Evolutionary conservation across 305 asterid species (phyloP).

Genomic region (Fraxinus sp.): DNA sequence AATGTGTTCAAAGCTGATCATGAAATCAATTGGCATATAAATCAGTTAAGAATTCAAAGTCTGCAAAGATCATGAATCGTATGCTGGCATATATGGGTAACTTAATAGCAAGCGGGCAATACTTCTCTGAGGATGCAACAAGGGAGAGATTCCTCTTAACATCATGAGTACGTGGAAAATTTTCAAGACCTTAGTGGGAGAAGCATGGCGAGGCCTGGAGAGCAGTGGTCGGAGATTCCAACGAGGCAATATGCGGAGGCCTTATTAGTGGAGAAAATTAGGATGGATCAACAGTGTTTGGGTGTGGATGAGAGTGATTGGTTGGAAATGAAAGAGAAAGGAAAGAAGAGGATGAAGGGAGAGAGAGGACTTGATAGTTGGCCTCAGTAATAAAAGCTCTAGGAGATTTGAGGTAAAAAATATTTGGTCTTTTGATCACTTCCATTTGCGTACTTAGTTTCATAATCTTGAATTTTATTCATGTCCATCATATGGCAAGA

Average conservation of each 20-base stretch:
- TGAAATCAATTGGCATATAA: constrained; percentile 89
- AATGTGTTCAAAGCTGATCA: constrained; percentile 67
- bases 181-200: constrained; percentile 88
- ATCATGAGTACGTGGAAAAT: constrained; percentile 82
- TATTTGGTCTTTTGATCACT: neutral
- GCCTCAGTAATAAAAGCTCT: constrained; percentile 31
- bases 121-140: constrained; percentile 93
- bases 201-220: constrained; percentile 95
- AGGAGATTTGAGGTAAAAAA: constrained; percentile 47
- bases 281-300: constrained; percentile 74
- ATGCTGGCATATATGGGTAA: constrained; percentile 84
- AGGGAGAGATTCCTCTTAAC: constrained; percentile 91
- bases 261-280: constrained; percentile 64
- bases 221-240: constrained; percentile 88
- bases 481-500: constrained; percentile 67
- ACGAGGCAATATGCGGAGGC: constrained; percentile 84
- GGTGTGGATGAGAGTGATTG: constrained; percentile 86
- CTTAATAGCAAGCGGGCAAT: constrained; percentile 55
- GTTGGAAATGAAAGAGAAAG: constrained; percentile 56
- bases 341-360: constrained; percentile 37
- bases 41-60: constrained; percentile 56
- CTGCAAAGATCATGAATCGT: constrained; percentile 68
- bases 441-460: constrained; percentile 14
- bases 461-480: constrained; percentile 29
- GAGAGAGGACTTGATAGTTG: constrained; percentile 23